Evolutionary conservation across 176 grass and related monocot genomes (phyloP), one percentile per base, ranked within the genome.

Genomic region (Leersia perrieri): DNA sequence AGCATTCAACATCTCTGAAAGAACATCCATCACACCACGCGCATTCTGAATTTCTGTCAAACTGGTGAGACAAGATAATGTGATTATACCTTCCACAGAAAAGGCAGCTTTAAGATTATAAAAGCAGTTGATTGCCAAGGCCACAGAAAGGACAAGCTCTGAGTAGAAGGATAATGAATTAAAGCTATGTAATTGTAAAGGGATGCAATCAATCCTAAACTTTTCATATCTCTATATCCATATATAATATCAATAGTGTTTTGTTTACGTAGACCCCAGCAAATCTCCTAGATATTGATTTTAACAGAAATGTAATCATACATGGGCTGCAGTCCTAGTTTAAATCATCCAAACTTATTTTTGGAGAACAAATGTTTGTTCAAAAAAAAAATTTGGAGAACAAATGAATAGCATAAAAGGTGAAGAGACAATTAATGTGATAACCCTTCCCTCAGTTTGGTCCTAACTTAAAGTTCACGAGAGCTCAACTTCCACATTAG

Each of bases 1-100:
- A 78, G 90, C 93, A 88, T 99, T 99, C 77, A 99, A 85, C 90
- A 99, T 95, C 63, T 99, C 97, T 35, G 89, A 78, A 85, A 99
- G 91, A 84, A 99, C 88, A 88, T 99, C 89, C 79, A 93, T 83
- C 61, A 93, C 83, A n/a, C 97, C 83, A 80, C 90, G 75, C 15
- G 84, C 93, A 88, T 99, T 95, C 80, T 99, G 90, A 86, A 99
- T 99, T 81, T 99, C 97, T 53, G 87, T 76, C 76, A 85, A 63
- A 42, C 94, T 97, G 76, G 62, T 35, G 58, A 33, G 80, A 73
- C 51, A 55, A 77, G 12, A 67, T 13, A 92, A 69, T n/a, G 16
- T 22, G 29, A 82, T 77, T 66, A 1, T 28, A 82, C 72, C 14
- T 78, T 62, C 22, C 30, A 38, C 39, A 39, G 10, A 9, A 16